Percentiles rank a stretch among this genome's conserved stretches.
These are phyloP conservation scores for Polytolypa hystricis DNA, from an alignment of 2,329 filamentous ascomycete genomes.

Conservation along the genomic window DNA sequence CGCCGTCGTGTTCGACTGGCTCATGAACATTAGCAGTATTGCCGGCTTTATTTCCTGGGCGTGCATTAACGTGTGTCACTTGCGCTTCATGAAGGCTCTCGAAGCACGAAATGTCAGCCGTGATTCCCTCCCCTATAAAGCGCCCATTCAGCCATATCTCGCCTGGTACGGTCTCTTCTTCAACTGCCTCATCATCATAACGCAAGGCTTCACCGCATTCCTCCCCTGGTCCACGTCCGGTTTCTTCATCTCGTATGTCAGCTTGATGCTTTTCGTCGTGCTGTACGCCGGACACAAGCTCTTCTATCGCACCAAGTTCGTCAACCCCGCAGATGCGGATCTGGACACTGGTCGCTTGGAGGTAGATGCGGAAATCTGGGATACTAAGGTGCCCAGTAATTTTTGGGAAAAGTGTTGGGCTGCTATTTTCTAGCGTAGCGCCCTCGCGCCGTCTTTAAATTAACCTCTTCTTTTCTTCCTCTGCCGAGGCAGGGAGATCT, in stretches of 20 bases:
- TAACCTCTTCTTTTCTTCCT: no score
- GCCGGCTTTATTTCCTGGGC: conserved; percentile 28
- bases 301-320: conserved; percentile 24
- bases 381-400: conserved; percentile 21
- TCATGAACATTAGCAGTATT: conserved; percentile 25
- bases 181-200: conserved; percentile 52
- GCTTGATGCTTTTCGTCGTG: conserved; percentile 51
- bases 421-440: no score
- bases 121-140: conserved; percentile 48
- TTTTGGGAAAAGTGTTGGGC: conserved; percentile 20
- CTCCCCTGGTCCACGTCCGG: conserved; percentile 49
- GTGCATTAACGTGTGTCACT: conserved; percentile 42
- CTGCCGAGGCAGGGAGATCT: no score
- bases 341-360: conserved; percentile 30
- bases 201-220: conserved; percentile 59
- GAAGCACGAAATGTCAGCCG: conserved; percentile 47
- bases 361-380: conserved; percentile 26
- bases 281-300: conserved; percentile 52
- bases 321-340: conserved; percentile 32
- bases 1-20: conserved; percentile 44
- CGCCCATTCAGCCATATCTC: conserved; percentile 52
- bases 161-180: conserved; percentile 57
- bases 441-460: no score
- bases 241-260: conserved; percentile 57
- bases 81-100: conserved; percentile 55